phyloP scores from a whole-genome alignment of 495 filamentous ascomycete species.

The Tetracladium setigerum region DNA sequence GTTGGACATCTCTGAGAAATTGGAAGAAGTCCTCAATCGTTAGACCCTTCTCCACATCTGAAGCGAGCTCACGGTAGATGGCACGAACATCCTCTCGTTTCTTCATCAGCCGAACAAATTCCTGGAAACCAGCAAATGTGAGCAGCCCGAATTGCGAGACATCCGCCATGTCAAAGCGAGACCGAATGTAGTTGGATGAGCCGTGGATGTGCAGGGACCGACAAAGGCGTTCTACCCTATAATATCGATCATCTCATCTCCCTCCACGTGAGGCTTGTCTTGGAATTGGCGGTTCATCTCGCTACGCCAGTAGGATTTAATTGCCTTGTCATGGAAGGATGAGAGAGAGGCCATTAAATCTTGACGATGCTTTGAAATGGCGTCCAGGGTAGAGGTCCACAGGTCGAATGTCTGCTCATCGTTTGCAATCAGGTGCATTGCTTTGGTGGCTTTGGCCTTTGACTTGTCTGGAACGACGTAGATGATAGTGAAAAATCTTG shows the following conservation, averaged over 20 bases:
- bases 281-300: conserved; percentile 69
- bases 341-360: conserved; percentile 83
- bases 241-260: conserved; percentile 66
- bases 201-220: conserved; percentile 84
- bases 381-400: conserved; percentile 76
- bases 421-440: conserved; percentile 76
- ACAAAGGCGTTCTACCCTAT: conserved; percentile 71
- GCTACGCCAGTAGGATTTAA: conserved; percentile 75
- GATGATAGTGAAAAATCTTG: conserved; percentile 80
- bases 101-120: conserved; percentile 76
- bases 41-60: conserved; percentile 51
- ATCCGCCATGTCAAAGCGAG: conserved; percentile 75
- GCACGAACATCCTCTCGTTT: conserved; percentile 69
- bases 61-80: conserved; percentile 52
- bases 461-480: conserved; percentile 63
- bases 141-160: conserved; percentile 49
- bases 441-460: conserved; percentile 62
- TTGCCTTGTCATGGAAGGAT: conserved; percentile 69
- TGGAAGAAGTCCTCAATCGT: conserved; percentile 61
- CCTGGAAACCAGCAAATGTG: conserved; percentile 67
- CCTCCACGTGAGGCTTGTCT: conserved; percentile 42
- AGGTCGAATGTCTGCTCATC: conserved; percentile 57
- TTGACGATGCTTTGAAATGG: conserved; percentile 72
- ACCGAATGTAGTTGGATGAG: conserved; percentile 61
- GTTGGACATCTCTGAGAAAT: conserved; percentile 70